Evolutionary conservation across 1,284 basidiomycete genomes (phyloP).

Genomic region (Trichosporon sp.): DNA sequence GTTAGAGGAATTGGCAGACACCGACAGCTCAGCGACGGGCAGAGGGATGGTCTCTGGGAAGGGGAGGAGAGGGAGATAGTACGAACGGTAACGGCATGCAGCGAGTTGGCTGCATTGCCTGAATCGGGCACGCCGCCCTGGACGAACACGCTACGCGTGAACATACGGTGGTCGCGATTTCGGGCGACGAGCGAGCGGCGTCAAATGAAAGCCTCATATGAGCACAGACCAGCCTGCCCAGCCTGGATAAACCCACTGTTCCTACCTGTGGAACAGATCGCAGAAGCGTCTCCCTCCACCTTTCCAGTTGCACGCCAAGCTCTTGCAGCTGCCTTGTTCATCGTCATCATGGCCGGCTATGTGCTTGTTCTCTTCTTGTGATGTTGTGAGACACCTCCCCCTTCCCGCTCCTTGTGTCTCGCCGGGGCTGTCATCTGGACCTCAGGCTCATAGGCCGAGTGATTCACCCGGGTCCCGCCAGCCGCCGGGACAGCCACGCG

Average conservation of each 20-base stretch:
- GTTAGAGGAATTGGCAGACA: not conserved
- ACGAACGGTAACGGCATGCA: conserved; percentile 1
- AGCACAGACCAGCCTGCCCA: not conserved
- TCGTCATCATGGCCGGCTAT: not conserved
- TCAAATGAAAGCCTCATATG: conserved; percentile 3
- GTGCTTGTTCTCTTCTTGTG: not conserved
- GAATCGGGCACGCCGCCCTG: not conserved
- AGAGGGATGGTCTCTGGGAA: not conserved
- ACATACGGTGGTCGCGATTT: not conserved
- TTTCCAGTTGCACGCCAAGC: not conserved
- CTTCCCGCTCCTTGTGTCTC: not conserved
- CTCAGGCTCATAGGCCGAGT: not conserved
- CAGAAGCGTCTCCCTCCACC: not conserved
- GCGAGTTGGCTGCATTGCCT: not conserved
- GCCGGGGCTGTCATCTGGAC: not conserved
- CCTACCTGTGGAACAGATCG: not conserved
- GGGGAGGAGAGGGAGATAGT: conserved; percentile 5
- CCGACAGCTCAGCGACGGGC: not conserved
- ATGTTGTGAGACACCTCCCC: not conserved
- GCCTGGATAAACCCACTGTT: not conserved
- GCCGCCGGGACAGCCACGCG: not conserved
- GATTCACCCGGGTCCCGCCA: not conserved
- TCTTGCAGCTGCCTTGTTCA: not conserved
- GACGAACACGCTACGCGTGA: not conserved
- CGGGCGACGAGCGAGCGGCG: not conserved